Percentiles rank a stretch among this genome's conserved stretches.
Evolutionary conservation across 1,284 basidiomycete genomes (phyloP).

Genomic region (Lentinula novae-zelandiae): DNA sequence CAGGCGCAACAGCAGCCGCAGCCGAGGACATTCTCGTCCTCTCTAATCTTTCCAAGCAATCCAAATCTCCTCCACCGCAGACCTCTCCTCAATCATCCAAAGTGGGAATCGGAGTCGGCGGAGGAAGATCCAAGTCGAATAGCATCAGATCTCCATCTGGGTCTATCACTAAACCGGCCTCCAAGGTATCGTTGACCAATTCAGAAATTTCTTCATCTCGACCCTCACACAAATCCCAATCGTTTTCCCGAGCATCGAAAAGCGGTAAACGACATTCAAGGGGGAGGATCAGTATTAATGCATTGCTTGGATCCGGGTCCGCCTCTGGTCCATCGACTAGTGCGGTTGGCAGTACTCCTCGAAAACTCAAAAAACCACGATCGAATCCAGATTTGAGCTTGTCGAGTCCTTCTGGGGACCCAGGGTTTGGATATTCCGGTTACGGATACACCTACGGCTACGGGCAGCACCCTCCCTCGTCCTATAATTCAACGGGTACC

Average conservation of each 20-base stretch:
- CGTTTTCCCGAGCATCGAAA: constrained; percentile 5
- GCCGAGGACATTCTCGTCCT: constrained; percentile 13
- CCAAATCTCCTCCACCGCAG: constrained; percentile 5
- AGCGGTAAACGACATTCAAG: constrained; percentile 1
- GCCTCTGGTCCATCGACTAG: background rate
- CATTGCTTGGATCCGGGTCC: background rate
- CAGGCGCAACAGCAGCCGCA: constrained; percentile 23
- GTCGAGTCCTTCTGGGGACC: background rate
- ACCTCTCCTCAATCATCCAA: background rate
- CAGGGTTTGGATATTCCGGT: background rate
- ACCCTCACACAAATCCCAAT: constrained; percentile 6
- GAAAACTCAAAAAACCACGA: constrained; percentile 14
- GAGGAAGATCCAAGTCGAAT: constrained; percentile 8
- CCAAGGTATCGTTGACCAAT: background rate
- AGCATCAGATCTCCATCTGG: background rate
- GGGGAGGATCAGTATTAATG: constrained; percentile 8
- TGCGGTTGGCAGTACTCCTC: background rate
- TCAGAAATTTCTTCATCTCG: background rate
- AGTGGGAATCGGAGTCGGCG: background rate
- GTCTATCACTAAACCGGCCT: background rate
- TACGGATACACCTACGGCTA: background rate
- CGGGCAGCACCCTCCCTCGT: constrained; percentile 11
- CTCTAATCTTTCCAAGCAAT: constrained; percentile 1
- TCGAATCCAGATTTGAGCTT: constrained; percentile 15
- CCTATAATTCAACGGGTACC: constrained; percentile 28